Base-by-base conservation (phyloP, 1,284 basidiomycete genomes). In the Takashimella tepidaria region DNA sequence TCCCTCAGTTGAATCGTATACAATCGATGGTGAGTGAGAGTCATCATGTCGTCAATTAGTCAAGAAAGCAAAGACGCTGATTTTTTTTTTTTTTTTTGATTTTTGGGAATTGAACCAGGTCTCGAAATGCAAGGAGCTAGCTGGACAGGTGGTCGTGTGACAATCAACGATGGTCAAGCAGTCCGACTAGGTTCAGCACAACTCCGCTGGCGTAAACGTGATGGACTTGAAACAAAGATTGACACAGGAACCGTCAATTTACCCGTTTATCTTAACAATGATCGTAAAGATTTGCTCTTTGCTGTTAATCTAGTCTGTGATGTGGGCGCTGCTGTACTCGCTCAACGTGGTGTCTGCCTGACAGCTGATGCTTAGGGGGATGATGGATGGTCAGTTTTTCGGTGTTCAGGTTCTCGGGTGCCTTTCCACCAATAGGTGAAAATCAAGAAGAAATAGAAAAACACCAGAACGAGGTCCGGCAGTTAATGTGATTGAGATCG, bases 241-340 rank as follows among this genome's bases (percentile, higher is more conserved):
- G 66, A 67, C 49, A 63, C 56, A 25, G 61, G 61, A 22, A 78
- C 78, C 50, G 87, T 91, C 68, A 89, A 87, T 62, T 76, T 97
- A 21, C 92, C 92, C 0, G 88, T 97, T 37, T 97, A 96, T 73
- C 81, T 96, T 69, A 95, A 97, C 75, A 81, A 82, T 57, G 92
- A 96, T 72, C 83, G 92, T 41, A 88, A 84, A 67, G 88, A 91
- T 67, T 87, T 93, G 43, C 77, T 97, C 62, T 96, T 96, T 77
- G 89, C 87, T 0, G 66, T 71, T 23, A 67, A 73, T 59, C 49
- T 75, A 24, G 58, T 59, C 26, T 55, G 63, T 8, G 59, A 62
- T 8, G 51, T 61, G 16, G 46, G 45, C 8, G 57, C 61, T 24
- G 59, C 64, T 40, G 58, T 64, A 11, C 57, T 68, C 21, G 66